phyloP scores from a whole-genome alignment of 2,329 filamentous ascomycete species.

The Pleomassaria siparia region DNA sequence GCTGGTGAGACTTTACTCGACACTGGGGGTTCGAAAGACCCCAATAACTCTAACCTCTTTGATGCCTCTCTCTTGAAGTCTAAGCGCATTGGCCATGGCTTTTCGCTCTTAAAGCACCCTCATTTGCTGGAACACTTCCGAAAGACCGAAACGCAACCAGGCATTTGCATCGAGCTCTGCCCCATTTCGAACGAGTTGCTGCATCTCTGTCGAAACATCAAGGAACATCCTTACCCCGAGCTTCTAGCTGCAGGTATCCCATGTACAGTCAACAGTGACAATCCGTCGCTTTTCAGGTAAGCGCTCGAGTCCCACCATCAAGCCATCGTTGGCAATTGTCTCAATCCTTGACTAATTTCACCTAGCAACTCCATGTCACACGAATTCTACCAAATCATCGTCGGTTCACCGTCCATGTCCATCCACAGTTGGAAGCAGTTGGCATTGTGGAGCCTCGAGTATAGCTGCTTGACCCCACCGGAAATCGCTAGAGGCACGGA shows the following conservation, averaged over 20 bases:
- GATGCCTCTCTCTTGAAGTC: slow-evolving; percentile 67
- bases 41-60: slow-evolving; percentile 61
- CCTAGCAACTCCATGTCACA: slow-evolving; percentile 68
- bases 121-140: slow-evolving; percentile 66
- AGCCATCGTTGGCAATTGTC: background rate
- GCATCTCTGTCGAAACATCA: slow-evolving; percentile 65
- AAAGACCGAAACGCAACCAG: slow-evolving; percentile 29
- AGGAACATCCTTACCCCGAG: slow-evolving; percentile 67
- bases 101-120: slow-evolving; percentile 65
- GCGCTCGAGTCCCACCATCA: background rate
- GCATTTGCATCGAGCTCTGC: slow-evolving; percentile 72
- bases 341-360: slow-evolving; percentile 17
- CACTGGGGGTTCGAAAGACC: slow-evolving; percentile 62
- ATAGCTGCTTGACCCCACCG: slow-evolving; percentile 41
- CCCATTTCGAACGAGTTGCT: slow-evolving; percentile 77
- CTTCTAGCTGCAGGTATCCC: slow-evolving; percentile 72
- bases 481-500: slow-evolving; percentile 45
- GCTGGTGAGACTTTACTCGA: slow-evolving; percentile 72
- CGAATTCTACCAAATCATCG: slow-evolving; percentile 76
- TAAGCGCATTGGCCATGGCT: slow-evolving; percentile 74
- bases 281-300: slow-evolving; percentile 71
- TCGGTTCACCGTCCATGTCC: slow-evolving; percentile 67
- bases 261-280: slow-evolving; percentile 74
- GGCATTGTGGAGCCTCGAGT: slow-evolving; percentile 49
- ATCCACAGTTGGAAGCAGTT: slow-evolving; percentile 71